Base-by-base conservation (phyloP, 352 stramenopile species). In the Phytophthora chlamydospora region DNA sequence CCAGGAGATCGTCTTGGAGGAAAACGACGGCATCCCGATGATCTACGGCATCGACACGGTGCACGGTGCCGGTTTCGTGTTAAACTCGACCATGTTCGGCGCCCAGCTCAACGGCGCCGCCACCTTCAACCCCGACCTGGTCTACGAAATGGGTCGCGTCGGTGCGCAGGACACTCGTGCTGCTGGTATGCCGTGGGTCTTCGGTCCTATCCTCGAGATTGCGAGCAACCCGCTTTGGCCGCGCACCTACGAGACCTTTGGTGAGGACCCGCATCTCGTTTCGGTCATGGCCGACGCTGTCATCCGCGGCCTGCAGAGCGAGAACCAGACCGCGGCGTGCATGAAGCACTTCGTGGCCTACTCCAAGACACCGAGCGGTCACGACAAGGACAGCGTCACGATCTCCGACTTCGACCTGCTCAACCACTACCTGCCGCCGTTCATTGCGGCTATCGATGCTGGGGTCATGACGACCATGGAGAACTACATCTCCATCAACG, bases 231-330 rank as follows among this genome's bases (percentile, higher is more conserved):
- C 88, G 11, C 66, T 88, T 43, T 97, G 91, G 90, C 58, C 80
- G 7, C 72, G 90, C 5, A 88, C 92, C 2, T 97, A 89, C 54
- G 93, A 98, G 68, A 97, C 90, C 12, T 98, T 97, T 76, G 90
- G 91, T 12, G 88, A 97, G 73, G 90, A 97, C 58, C 86, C 88
- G 5, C 58, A 86, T 29, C 35, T 96, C 4, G 88, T 89, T 4
- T 80, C 81, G 0, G 62, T 80, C 8, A 89, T 97, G 76, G 88
- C 70, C 1, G 61, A 73, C 24, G 71, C 74, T 11, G 76, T 94
- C 43, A 69, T 96, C 31, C 58, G 75, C 12, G 89, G 90, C 7
- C 73, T 97, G 17, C 88, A 97, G 59, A 71, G 65, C 48, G 74
- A 70, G 53, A 76, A 74, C 48, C 58, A 75, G 4, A 78, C 78